Percentiles rank a stretch among this genome's conserved stretches.
phyloP scores from a whole-genome alignment of 2,329 filamentous ascomycete genomes.

The Penicillium occitanis region DNA sequence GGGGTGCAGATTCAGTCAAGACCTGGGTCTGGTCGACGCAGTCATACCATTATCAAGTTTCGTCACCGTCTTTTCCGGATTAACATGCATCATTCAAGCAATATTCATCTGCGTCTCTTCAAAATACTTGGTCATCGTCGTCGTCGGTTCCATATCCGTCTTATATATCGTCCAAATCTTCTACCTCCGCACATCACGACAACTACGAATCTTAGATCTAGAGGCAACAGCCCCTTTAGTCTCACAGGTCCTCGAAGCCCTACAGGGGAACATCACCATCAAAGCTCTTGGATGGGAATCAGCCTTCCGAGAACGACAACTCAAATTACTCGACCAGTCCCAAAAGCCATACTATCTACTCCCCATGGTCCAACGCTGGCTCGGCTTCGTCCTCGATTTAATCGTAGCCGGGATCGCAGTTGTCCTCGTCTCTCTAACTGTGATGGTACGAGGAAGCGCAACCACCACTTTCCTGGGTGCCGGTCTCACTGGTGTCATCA shows the following conservation, averaged over 20 bases:
- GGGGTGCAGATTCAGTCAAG: slow-evolving; percentile 4
- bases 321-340: slow-evolving; percentile 52
- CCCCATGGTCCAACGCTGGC: slow-evolving; percentile 58
- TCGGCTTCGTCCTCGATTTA: slow-evolving; percentile 52
- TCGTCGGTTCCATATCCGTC: neutral
- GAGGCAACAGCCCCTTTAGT: slow-evolving; percentile 61
- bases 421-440: slow-evolving; percentile 51
- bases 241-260: slow-evolving; percentile 57
- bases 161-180: slow-evolving; percentile 54
- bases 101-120: neutral
- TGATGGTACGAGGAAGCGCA: slow-evolving; percentile 31
- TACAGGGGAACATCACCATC: slow-evolving; percentile 56
- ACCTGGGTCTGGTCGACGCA: neutral
- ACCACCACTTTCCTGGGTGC: slow-evolving; percentile 30
- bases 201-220: slow-evolving; percentile 60
- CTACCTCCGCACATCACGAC: slow-evolving; percentile 61
- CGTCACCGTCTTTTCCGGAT: neutral
- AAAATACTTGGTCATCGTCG: neutral
- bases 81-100: slow-evolving; percentile 3
- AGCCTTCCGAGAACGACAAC: slow-evolving; percentile 46
- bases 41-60: neutral
- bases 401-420: slow-evolving; percentile 52
- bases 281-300: slow-evolving; percentile 57
- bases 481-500: slow-evolving; percentile 50
- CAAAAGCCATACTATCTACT: slow-evolving; percentile 60